Base-by-base conservation (phyloP, 306 rosid species). In the Lathyrus oleraceus region DNA sequence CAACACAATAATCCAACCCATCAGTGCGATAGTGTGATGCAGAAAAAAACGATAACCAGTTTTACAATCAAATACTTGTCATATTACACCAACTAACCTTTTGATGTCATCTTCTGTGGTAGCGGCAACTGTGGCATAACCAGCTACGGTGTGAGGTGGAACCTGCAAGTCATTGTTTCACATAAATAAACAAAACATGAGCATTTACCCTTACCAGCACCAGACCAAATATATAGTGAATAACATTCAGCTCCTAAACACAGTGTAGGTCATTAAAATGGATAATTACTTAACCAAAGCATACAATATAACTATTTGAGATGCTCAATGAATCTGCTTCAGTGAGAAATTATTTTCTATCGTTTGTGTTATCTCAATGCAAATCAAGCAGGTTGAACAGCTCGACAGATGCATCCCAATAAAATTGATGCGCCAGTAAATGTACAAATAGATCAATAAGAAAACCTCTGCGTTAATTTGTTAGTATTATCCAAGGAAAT, bases 61-160 rank as follows among this genome's bases (percentile, higher is more conserved):
- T 69, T 48, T 56, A 64, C 53, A 57, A 78, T 40, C 28, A 61
- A 74, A 61, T 27, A 54, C 57, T 53, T 53, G 14, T 62, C 32
- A 61, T 32, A 42, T 56, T 9, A 40, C 35, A 60, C 15, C 48
- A 74, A 64, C 75, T 71, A 81, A 90, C 98, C 97, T 93, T 77
- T 78, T 84, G 47, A 84, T 61, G 70, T 71, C 87, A 17, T 79
- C 90, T 77, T 60, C 94, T 2, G 89, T 74, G 60, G 86, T 75
- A 52, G 87, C 69, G 52, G 90, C 78, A 59, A 78, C 85, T 62
- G 92, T 78, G 49, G 89, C 81, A 62, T 90, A 94, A 51, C 98
- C 91, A 20, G 81, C 82, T 28, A 83, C 69, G 4, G 85, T 64
- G 52, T 83, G 96, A 70, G 89, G 71, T 1, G 85, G 96, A 72